phyloP scores from a whole-genome alignment of 306 rosid species.

The Prunus mume region DNA sequence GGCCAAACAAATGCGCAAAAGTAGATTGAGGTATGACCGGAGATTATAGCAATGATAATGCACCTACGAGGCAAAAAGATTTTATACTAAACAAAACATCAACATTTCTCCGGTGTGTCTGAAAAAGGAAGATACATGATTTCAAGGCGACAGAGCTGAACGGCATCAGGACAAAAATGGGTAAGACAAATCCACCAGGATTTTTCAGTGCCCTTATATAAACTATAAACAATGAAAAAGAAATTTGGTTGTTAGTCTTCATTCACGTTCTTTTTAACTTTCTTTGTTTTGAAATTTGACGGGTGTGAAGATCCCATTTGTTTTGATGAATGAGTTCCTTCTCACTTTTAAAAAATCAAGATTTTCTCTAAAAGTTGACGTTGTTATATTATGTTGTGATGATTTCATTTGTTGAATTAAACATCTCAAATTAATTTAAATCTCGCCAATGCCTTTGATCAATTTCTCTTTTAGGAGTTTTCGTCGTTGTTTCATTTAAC shows the following conservation, averaged over 20 bases:
- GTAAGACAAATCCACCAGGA: not conserved
- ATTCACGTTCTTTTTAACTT: too few relatives aligned
- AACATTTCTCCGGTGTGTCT: not conserved
- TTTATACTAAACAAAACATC: not conserved
- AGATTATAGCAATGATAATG: constrained; percentile 16
- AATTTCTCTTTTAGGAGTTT: not conserved
- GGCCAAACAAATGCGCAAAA: not conserved
- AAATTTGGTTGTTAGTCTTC: too few relatives aligned
- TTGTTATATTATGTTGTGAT: too few relatives aligned
- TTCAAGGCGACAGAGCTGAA: not conserved
- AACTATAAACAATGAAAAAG: not conserved
- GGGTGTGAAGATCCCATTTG: too few relatives aligned
- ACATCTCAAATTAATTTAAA: too few relatives aligned
- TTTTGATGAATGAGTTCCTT: too few relatives aligned
- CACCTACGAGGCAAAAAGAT: not conserved
- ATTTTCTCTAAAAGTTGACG: too few relatives aligned
- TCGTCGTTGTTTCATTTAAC: not conserved
- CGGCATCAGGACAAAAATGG: not conserved
- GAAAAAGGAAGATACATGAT: not conserved
- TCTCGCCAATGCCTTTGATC: not conserved
- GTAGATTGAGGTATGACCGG: not conserved
- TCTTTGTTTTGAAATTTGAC: too few relatives aligned
- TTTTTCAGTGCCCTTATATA: not conserved
- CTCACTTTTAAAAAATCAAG: too few relatives aligned
- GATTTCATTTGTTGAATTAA: too few relatives aligned